phyloP scores from a whole-genome alignment of 1,284 basidiomycete genomes.

The Trichosporon inkin region DNA sequence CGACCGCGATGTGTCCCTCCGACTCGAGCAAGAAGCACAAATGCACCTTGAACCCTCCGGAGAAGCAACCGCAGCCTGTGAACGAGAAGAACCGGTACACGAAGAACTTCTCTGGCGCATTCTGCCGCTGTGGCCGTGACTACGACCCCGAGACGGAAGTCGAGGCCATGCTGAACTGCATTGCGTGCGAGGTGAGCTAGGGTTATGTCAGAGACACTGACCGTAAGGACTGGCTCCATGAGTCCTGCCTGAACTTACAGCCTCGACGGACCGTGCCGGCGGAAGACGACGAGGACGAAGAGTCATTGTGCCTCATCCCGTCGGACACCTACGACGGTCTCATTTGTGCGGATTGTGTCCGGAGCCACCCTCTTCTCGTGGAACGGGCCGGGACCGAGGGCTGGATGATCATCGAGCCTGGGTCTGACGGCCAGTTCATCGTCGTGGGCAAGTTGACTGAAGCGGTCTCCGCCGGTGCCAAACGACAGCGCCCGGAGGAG shows the following conservation, averaged over 20 bases:
- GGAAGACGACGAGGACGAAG: conserved; percentile 42
- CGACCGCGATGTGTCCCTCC: conserved; percentile 27
- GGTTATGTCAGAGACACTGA: neutral
- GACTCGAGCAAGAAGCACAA: conserved; percentile 12
- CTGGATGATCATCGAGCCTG: conserved; percentile 46
- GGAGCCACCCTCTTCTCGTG: conserved; percentile 11
- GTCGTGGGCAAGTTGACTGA: conserved; percentile 25
- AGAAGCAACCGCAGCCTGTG: conserved; percentile 31
- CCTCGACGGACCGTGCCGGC: conserved; percentile 6
- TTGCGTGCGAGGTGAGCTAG: conserved; percentile 46
- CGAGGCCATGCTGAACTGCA: conserved; percentile 49
- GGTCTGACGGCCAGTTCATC: conserved; percentile 19
- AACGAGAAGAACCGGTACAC: conserved; percentile 43
- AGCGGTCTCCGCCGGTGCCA: neutral
- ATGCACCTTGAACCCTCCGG: conserved; percentile 37
- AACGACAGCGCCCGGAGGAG: conserved; percentile 13
- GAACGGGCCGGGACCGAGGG: conserved; percentile 37
- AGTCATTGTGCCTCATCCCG: conserved; percentile 39
- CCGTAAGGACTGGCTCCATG: conserved; percentile 46
- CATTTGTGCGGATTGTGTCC: conserved; percentile 40
- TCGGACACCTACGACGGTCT: conserved; percentile 46
- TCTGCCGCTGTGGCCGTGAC: conserved; percentile 47
- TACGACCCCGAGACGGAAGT: conserved; percentile 49
- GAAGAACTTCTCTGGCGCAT: conserved; percentile 43
- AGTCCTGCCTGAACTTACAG: conserved; percentile 44